A percentile compares a stretch with the other conserved stretches of the same genome.
Conservation (phyloP, 768 basidiomycete genomes). For the Collybiopsis confluens region DNA sequence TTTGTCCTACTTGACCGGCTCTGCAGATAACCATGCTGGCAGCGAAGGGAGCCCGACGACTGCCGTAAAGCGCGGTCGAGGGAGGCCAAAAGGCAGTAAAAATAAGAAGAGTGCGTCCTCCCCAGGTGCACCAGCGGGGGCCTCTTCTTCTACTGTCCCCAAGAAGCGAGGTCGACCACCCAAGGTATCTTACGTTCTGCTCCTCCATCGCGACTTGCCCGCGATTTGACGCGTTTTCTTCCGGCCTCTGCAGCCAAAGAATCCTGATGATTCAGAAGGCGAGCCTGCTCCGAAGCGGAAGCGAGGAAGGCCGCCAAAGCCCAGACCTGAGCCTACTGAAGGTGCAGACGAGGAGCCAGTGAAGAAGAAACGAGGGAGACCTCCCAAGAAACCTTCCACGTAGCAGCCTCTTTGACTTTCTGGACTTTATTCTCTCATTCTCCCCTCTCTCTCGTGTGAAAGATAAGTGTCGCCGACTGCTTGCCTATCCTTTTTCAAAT, state of each 20-base stretch:
- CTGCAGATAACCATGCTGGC: constrained; percentile 35
- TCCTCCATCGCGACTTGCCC: constrained; percentile 18
- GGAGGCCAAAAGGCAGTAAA: constrained; percentile 88
- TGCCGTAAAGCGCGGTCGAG: constrained; percentile 73
- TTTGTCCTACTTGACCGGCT: constrained; percentile 20
- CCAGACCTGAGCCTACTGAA: constrained; percentile 37
- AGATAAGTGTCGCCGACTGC: too few relatives aligned
- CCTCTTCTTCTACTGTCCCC: constrained; percentile 30
- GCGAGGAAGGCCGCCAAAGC: constrained; percentile 75
- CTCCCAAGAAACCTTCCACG: constrained; percentile 48
- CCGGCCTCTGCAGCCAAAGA: constrained; percentile 8
- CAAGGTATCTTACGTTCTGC: constrained; percentile 41
- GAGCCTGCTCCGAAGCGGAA: constrained; percentile 59
- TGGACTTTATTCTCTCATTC: neutral
- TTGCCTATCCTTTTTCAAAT: constrained; percentile 15
- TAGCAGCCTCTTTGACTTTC: constrained; percentile 16
- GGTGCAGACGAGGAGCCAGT: constrained; percentile 43
- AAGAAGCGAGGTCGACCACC: constrained; percentile 67
- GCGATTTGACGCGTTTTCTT: constrained; percentile 16
- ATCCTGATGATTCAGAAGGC: constrained; percentile 26
- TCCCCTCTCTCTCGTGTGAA: too few relatives aligned
- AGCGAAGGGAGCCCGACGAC: constrained; percentile 18
- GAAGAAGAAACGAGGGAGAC: constrained; percentile 74
- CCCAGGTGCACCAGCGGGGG: constrained; percentile 26
- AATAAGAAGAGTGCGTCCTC: constrained; percentile 44